These are phyloP conservation scores for Saccharomyces paradoxus DNA, from an alignment of 805 yeast species.

Conservation along the genomic window DNA sequence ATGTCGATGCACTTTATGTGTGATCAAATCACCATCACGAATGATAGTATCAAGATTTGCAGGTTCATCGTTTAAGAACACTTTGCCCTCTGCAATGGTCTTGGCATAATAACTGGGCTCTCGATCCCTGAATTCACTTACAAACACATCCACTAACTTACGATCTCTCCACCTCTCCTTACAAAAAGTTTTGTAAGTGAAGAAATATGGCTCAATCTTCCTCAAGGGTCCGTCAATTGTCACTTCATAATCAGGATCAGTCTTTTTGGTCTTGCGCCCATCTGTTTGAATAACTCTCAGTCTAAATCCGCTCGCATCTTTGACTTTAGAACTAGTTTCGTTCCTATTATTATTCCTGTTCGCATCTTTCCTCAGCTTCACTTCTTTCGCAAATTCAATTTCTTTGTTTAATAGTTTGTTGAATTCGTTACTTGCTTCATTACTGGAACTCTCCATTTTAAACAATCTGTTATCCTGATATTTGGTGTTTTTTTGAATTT, in stretches of 20 bases:
- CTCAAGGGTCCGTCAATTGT: slow-evolving; percentile 53
- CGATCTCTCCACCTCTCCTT: slow-evolving; percentile 86
- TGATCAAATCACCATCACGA: slow-evolving; percentile 73
- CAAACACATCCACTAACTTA: slow-evolving; percentile 71
- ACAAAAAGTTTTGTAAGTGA: slow-evolving; percentile 85
- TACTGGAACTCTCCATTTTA: background rate
- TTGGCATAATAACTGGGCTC: slow-evolving; percentile 56
- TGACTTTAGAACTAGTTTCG: slow-evolving; percentile 7
- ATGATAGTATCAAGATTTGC: slow-evolving; percentile 61
- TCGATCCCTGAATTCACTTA: slow-evolving; percentile 76
- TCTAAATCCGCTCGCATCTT: slow-evolving; percentile 29
- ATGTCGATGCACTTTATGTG: slow-evolving; percentile 76
- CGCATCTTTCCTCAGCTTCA: slow-evolving; percentile 5
- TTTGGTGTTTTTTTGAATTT: background rate
- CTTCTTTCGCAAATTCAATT: slow-evolving; percentile 6
- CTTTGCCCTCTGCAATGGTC: slow-evolving; percentile 55
- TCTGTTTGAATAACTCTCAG: slow-evolving; percentile 19
- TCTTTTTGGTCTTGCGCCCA: slow-evolving; percentile 42
- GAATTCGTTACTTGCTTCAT: slow-evolving; percentile 4
- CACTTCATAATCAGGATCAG: slow-evolving; percentile 51
- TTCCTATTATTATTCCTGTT: background rate
- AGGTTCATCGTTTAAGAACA: slow-evolving; percentile 56
- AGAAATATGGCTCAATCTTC: slow-evolving; percentile 75
- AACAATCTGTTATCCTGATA: background rate
- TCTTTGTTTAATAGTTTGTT: slow-evolving; percentile 8